Evolutionary conservation across 768 basidiomycete genomes (phyloP), one percentile per base, ranked within the genome.

Genomic region (Postia placenta): DNA sequence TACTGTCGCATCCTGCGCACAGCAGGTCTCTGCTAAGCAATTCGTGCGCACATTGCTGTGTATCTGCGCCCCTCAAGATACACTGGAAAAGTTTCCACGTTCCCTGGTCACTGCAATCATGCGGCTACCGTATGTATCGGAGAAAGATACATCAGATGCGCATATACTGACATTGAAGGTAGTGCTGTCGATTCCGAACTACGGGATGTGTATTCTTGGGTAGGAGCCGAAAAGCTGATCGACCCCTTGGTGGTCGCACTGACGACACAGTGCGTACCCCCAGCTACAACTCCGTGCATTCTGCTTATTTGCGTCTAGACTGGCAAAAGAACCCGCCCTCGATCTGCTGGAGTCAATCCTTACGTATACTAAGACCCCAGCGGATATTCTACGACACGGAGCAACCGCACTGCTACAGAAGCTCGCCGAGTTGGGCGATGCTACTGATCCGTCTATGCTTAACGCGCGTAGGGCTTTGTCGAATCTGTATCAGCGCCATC

Each of bases 41-140:
- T 76, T 86, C 33, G 62, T 89, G 3, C 84, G 76, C 38, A 79
- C 87, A 1, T 62, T 80, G 0, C 67, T 90, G 20, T 78, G 83
- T 1, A 69, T 93, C 1, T 83, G 80, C 55, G 75, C 75, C 19
- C 66, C 80, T 7, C 87, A 92, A 64, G 69, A 78, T 14, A 71
- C 75, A 49, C 55, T 85, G 12, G 71, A 77, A 38, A 57, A 59
- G 6, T 66, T 87, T 17, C 49, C 64, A 2, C 50, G 55, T 14
- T 37, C 48, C 12, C 56, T 63, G 0, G 47, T 60, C 5, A 53
- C 53, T 39, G 44, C 51, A 1, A 17, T 87, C 42, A 54, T 78
- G 36, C 57, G 65, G 44, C 68, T 84, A 46, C 55, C 73, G 82
- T 85, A 60, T 41, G 83, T 72, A 25, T 28, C 33, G 17, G 45